Base-by-base conservation (phyloP, 768 basidiomycete genomes). In the Boletus huronensis region DNA sequence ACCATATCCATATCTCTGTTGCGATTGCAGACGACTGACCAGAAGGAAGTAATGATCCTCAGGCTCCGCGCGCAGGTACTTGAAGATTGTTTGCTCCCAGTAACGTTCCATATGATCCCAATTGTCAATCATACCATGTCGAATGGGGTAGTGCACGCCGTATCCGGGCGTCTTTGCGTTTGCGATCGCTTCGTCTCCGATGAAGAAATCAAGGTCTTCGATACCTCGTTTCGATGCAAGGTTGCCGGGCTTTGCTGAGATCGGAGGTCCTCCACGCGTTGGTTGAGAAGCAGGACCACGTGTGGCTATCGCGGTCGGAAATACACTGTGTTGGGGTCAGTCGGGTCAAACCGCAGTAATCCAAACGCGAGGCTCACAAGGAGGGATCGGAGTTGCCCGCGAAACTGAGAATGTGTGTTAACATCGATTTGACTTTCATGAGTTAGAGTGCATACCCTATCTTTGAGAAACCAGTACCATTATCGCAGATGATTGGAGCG, bases 51-150 rank as follows among this genome's bases (percentile, higher is more conserved):
- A 90, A 72, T 98, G 97, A 74, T 98, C 96, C 74, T 98, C 97
- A 14, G 97, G 97, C 73, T 99, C 97, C 8, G 95, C 95, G 53
- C 96, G 82, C 57, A 99, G 80, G 76, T 98, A 98, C 75, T 99
- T 98, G 85, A 98, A 99, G 81, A 98, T 98, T 60, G 89, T 92
- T 78, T 99, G 96, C 72, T 97, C 94, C 97, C 97, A 99, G 74
- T 94, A 98, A 28, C 95, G 80, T 71, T 98, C 96, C 95, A 98
- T 98, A 62, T 97, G 85, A 70, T 95, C 93, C 93, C 93, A 95
- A 65, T 97, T 97, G 58, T 97, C 95, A 66, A 97, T 96, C 88
- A 91, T 88, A 25, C 96, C 96, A 67, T 98, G 97, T 51, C 91
- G 82, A 67, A 98, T 98, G 14, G 97, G 97, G 72, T 98, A 98